Percentiles rank a stretch among this genome's conserved stretches.
Conservation (phyloP, 495 filamentous ascomycete genomes). For the Choiromyces venosus region DNA sequence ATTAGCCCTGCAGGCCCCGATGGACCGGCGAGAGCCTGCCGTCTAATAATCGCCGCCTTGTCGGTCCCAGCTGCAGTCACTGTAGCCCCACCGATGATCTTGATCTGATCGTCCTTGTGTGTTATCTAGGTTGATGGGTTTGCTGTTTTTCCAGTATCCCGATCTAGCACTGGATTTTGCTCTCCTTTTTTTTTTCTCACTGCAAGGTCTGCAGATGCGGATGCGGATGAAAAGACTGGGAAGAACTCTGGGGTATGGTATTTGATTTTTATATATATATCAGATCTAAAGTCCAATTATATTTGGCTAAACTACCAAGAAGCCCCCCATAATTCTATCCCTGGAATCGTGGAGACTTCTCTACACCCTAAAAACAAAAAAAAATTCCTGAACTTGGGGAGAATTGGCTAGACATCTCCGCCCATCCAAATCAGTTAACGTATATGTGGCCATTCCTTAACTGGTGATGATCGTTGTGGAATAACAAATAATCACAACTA, state of each 20-base stretch:
- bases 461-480: not conserved
- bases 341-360: not conserved
- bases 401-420: not conserved
- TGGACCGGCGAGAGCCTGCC: slow-evolving; percentile 58
- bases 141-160: not conserved
- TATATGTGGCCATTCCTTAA: not conserved
- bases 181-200: not conserved
- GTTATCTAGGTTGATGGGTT: not conserved
- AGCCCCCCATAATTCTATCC: not conserved
- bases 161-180: not conserved
- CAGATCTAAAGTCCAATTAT: not conserved
- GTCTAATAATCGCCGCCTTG: slow-evolving; percentile 53
- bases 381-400: not conserved
- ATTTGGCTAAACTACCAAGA: not conserved
- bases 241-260: not conserved
- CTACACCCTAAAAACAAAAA: not conserved
- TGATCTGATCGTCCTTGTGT: not conserved
- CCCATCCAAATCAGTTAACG: not conserved
- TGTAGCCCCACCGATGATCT: slow-evolving; percentile 21
- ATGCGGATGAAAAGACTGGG: not conserved
- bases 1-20: slow-evolving; percentile 61
- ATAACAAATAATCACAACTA: not conserved
- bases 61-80: slow-evolving; percentile 22
- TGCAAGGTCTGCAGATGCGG: not conserved
- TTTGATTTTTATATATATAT: not conserved